A percentile compares a stretch with the other conserved stretches of the same genome.
These are phyloP conservation scores for Thermothielavioides terrestris DNA, from an alignment of 495 filamentous ascomycete genomes.

Conservation along the genomic window DNA sequence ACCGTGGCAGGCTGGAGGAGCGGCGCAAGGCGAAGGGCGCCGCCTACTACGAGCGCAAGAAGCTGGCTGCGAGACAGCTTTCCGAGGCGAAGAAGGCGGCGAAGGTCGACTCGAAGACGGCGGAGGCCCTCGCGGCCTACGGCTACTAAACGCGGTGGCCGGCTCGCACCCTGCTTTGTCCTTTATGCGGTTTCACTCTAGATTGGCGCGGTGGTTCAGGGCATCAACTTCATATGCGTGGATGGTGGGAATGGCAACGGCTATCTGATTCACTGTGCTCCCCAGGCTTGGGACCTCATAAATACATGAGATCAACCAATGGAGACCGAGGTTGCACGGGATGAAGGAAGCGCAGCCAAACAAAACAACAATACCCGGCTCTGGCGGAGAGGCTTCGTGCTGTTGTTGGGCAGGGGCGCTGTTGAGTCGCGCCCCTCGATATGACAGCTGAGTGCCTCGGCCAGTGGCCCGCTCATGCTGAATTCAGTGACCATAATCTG, in stretches of 20 bases:
- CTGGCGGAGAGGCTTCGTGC: slow-evolving; percentile 17
- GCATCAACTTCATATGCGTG: slow-evolving; percentile 35
- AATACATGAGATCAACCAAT: slow-evolving; percentile 34
- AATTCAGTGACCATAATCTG: slow-evolving; percentile 25
- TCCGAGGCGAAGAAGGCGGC: slow-evolving; percentile 86
- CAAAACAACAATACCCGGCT: slow-evolving; percentile 25
- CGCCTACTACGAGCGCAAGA: slow-evolving; percentile 99
- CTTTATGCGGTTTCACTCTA: slow-evolving; percentile 35
- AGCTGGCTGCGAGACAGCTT: slow-evolving; percentile 80
- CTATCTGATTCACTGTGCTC: slow-evolving; percentile 29
- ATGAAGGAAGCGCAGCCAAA: slow-evolving; percentile 25
- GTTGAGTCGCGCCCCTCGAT: slow-evolving; percentile 7
- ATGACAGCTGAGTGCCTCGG: slow-evolving; percentile 9
- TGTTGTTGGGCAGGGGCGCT: slow-evolving; percentile 16
- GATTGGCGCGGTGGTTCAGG: slow-evolving; percentile 37
- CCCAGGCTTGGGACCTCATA: slow-evolving; percentile 32
- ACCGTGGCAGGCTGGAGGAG: slow-evolving; percentile 77
- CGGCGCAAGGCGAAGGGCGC: slow-evolving; percentile 96
- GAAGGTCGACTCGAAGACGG: slow-evolving; percentile 64
- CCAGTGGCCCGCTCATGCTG: slow-evolving; percentile 18
- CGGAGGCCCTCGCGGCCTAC: slow-evolving; percentile 44
- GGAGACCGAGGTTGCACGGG: slow-evolving; percentile 30
- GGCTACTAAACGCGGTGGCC: slow-evolving; percentile 43
- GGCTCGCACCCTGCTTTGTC: slow-evolving; percentile 20
- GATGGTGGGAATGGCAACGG: slow-evolving; percentile 29